phyloP scores from a whole-genome alignment of 257 asterid genomes.

The Agastache rugosa region DNA sequence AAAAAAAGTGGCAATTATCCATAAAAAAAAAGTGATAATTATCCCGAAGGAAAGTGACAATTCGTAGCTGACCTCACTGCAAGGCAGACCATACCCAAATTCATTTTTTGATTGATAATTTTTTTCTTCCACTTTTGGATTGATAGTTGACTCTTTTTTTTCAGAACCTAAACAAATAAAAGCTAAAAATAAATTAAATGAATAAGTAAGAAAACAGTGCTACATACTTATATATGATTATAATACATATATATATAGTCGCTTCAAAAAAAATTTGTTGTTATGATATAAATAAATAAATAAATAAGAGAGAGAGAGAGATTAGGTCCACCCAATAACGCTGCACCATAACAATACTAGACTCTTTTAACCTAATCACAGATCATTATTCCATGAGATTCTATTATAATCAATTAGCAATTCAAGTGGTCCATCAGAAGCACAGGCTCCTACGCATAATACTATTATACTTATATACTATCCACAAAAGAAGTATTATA shows the following conservation, averaged over 20 bases:
- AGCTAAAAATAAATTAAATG: not conserved
- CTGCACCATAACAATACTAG: not conserved
- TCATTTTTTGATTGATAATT: too few species aligned
- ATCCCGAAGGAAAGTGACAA: too few species aligned
- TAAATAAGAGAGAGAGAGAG: conserved; percentile 1
- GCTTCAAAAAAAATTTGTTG: too few species aligned
- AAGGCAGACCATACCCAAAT: too few species aligned
- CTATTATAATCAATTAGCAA: not conserved
- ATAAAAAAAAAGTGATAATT: too few species aligned
- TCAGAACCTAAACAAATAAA: not conserved
- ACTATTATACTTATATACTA: not conserved
- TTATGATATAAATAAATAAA: too few species aligned
- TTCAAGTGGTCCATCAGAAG: conserved; percentile 24
- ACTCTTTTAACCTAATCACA: conserved; percentile 36
- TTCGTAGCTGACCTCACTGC: too few species aligned
- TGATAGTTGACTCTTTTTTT: not conserved
- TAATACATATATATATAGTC: too few species aligned
- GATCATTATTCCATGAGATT: conserved; percentile 39
- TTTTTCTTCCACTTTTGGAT: not conserved
- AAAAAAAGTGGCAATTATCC: too few species aligned
- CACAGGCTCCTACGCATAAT: not conserved
- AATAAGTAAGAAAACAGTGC: not conserved
- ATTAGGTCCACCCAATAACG: conserved; percentile 11
- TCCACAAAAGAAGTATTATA: not conserved
- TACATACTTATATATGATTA: not conserved